Evolutionary conservation across 2,329 filamentous ascomycete species (phyloP).

Genomic region (Rutstroemia sp.): DNA sequence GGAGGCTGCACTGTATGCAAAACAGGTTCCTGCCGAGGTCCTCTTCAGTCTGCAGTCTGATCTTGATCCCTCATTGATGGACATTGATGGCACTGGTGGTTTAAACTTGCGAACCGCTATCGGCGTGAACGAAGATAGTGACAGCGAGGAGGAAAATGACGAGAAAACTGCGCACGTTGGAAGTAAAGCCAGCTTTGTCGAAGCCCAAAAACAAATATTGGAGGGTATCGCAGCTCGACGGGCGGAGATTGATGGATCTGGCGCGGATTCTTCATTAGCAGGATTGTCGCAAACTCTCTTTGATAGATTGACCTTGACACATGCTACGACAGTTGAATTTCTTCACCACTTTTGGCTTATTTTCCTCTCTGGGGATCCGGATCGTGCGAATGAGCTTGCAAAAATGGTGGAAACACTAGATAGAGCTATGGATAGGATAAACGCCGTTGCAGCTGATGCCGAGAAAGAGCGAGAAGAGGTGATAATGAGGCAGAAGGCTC

Average conservation of each 20-base stretch:
- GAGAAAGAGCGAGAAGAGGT: conserved; percentile 64
- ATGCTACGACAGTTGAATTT: conserved; percentile 91
- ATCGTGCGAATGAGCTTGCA: conserved; percentile 71
- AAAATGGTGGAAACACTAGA: conserved; percentile 77
- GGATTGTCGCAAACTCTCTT: conserved; percentile 45
- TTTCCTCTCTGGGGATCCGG: conserved; percentile 80
- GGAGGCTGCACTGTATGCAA: conserved; percentile 46
- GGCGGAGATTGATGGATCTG: conserved; percentile 46
- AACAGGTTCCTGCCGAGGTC: conserved; percentile 63
- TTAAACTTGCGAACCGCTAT: conserved; percentile 57
- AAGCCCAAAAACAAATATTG: conserved; percentile 60
- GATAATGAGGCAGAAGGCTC: conserved; percentile 58
- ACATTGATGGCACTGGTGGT: conserved; percentile 41
- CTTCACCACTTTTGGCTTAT: conserved; percentile 95
- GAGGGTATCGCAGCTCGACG: conserved; percentile 56
- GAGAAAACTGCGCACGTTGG: conserved; percentile 53
- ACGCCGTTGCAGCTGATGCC: conserved; percentile 71
- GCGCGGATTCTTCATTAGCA: conserved; percentile 22
- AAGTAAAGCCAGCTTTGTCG: conserved; percentile 57
- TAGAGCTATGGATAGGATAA: conserved; percentile 70
- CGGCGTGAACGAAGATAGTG: conserved; percentile 62
- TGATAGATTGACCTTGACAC: conserved; percentile 63
- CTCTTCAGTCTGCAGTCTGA: conserved; percentile 57
- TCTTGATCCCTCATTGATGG: conserved; percentile 41
- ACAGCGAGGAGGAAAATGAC: conserved; percentile 55